Base-by-base conservation (phyloP, 805 yeast genomes). In the Cyberlindnera bimundalis region DNA sequence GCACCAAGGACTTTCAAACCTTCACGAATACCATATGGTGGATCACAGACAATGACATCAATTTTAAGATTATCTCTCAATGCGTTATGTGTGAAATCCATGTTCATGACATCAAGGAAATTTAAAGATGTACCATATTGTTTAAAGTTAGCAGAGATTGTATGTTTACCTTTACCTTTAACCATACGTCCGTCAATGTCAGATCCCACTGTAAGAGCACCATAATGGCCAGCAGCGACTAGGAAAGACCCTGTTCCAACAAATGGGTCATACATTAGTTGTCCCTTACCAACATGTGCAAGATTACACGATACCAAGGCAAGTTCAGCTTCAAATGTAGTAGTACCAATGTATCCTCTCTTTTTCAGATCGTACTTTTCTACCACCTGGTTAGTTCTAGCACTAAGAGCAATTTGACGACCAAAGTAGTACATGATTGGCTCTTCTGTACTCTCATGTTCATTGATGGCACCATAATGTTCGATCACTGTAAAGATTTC, bases 21-120 rank as follows among this genome's bases (percentile, higher is more conserved):
- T 61, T 93, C 99, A 52, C 99, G 72, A 3, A 93, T 95, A 11
- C 99, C 99, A 61, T 93, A 93, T 0, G 99, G 99, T 2, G 99
- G 99, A 63, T 93, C 99, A 58, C 97, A 89, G 2, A 91, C 76
- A 5, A 93, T 91, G 1, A 85, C 72, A 58, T 93, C 96, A 12
- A 93, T 71, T 20, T 51, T 57, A 18, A 93, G 62, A 47, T 74
- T 71, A 1, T 60, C 43, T 49, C 96, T 70, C 39, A 93, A 68
- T 3, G 96, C 83, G 60, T 84, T 84, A 59, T 93, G 89, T 2
- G 98, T 93, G 62, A 93, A 93, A 65, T 93, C 99, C 93, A 93
- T 86, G 13, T 95, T 81, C 51, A 87, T 51, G 0, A 84, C 82
- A 58, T 90, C 98, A 39, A 89, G 61, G 52, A 81, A 84, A 33